Evolutionary conservation across 2,329 filamentous ascomycete species (phyloP).

Genomic region (Aspergillus ruber): DNA sequence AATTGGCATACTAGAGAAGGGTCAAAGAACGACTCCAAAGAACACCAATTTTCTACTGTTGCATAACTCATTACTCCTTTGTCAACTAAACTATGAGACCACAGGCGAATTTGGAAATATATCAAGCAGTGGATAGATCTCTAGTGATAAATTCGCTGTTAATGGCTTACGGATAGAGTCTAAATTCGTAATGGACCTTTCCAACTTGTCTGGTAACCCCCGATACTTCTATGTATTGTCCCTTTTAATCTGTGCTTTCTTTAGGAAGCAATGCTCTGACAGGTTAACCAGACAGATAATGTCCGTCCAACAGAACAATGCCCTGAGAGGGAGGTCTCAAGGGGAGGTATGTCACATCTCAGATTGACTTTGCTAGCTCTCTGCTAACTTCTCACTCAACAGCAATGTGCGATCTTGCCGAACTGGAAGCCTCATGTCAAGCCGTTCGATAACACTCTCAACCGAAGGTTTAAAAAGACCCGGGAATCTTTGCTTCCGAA

Average conservation of each 20-base stretch:
- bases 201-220: neutral
- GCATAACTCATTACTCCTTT: no score
- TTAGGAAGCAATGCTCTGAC: neutral
- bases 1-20: no score
- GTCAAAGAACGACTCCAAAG: no score
- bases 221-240: neutral
- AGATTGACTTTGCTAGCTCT: neutral
- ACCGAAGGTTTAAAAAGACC: conserved; percentile 6
- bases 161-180: neutral
- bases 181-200: neutral
- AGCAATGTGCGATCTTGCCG: neutral
- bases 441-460: neutral
- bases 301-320: neutral
- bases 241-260: neutral
- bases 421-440: neutral
- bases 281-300: neutral
- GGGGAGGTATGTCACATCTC: neutral
- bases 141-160: neutral
- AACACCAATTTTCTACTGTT: no score
- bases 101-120: no score
- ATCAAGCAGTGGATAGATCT: no score
- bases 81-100: no score
- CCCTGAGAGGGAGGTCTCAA: neutral
- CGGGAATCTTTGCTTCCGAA: conserved; percentile 22
- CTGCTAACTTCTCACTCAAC: neutral